Percentiles rank a stretch among this genome's conserved stretches.
phyloP scores from a whole-genome alignment of 768 basidiomycete genomes.

The Gautieria morchelliformis region DNA sequence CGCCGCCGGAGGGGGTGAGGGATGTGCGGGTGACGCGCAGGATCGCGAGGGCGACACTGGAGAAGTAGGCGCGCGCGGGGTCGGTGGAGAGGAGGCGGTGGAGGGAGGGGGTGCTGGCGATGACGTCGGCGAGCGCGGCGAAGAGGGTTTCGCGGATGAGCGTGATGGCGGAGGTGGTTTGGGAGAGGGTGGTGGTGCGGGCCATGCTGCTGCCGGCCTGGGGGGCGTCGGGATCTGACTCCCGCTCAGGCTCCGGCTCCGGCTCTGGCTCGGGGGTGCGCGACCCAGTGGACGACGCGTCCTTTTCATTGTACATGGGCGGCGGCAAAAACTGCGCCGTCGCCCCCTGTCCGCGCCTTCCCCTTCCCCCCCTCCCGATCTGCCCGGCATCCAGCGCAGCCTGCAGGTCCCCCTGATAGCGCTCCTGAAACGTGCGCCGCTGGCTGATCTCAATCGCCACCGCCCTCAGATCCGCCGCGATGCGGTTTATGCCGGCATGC shows the following conservation, averaged over 20 bases:
- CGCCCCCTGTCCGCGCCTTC: conserved; percentile 13
- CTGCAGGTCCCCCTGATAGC: conserved; percentile 67
- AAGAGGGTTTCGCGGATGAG: conserved; percentile 84
- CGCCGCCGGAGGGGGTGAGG: conserved; percentile 36
- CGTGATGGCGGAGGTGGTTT: conserved; percentile 51
- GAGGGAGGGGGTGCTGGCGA: conserved; percentile 48
- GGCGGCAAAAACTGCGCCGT: conserved; percentile 65
- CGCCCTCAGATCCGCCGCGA: conserved; percentile 74
- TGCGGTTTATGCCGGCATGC: conserved; percentile 38
- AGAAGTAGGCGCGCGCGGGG: conserved; percentile 81
- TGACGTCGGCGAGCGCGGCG: conserved; percentile 63
- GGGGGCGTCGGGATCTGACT: not conserved
- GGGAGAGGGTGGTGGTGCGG: conserved; percentile 12
- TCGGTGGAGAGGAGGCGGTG: too few relatives aligned
- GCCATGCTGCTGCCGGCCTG: not conserved
- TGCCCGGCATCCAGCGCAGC: conserved; percentile 64
- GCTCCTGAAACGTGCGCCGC: conserved; percentile 72
- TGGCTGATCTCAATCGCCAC: conserved; percentile 85
- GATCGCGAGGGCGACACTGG: conserved; percentile 63
- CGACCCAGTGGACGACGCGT: not conserved
- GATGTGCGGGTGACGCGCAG: conserved; percentile 48
- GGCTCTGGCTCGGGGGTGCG: not conserved
- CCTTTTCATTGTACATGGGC: conserved; percentile 42
- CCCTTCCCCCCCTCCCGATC: conserved; percentile 8
- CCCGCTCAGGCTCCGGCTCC: not conserved